Conservation (phyloP, 257 asterid species). For the Nicotiana sylvestris region DNA sequence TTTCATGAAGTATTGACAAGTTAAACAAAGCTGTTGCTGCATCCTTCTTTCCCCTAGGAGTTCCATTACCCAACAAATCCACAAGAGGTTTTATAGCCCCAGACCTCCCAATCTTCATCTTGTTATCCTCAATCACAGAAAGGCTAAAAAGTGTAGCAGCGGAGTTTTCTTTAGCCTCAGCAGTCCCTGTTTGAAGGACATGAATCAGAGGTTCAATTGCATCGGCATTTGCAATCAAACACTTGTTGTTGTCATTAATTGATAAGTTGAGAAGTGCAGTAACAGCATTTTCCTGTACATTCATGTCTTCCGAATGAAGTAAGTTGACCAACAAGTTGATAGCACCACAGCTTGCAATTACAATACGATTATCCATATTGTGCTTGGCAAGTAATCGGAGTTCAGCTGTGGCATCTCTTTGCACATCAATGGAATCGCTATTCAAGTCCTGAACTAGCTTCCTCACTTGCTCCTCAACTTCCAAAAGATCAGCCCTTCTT, state of each 20-base stretch:
- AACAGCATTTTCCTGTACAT: slow-evolving; percentile 34
- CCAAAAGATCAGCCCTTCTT: slow-evolving; percentile 30
- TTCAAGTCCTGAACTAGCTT: slow-evolving; percentile 28
- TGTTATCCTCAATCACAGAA: slow-evolving; percentile 36
- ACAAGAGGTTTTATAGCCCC: slow-evolving; percentile 36
- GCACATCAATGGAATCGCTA: slow-evolving; percentile 25
- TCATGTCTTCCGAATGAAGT: slow-evolving; percentile 27
- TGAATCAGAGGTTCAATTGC: slow-evolving; percentile 39
- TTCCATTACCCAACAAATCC: slow-evolving; percentile 32
- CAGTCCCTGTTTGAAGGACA: slow-evolving; percentile 31
- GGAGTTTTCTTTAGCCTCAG: slow-evolving; percentile 37
- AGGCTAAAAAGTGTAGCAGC: slow-evolving; percentile 43
- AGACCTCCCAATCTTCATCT: slow-evolving; percentile 34
- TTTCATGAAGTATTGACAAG: slow-evolving; percentile 33
- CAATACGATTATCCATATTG: slow-evolving; percentile 39
- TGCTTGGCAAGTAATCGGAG: slow-evolving; percentile 39
- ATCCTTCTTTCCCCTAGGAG: slow-evolving; percentile 37
- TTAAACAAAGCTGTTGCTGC: slow-evolving; percentile 38
- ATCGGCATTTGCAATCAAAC: slow-evolving; percentile 29
- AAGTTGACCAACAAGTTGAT: slow-evolving; percentile 27
- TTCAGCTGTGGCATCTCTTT: slow-evolving; percentile 32
- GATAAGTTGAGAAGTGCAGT: slow-evolving; percentile 39
- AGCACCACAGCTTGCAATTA: slow-evolving; percentile 35
- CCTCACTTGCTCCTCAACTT: slow-evolving; percentile 27
- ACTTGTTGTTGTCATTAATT: slow-evolving; percentile 31